Base-by-base conservation (phyloP, 805 yeast genomes). In the Candida cerambycidarum region DNA sequence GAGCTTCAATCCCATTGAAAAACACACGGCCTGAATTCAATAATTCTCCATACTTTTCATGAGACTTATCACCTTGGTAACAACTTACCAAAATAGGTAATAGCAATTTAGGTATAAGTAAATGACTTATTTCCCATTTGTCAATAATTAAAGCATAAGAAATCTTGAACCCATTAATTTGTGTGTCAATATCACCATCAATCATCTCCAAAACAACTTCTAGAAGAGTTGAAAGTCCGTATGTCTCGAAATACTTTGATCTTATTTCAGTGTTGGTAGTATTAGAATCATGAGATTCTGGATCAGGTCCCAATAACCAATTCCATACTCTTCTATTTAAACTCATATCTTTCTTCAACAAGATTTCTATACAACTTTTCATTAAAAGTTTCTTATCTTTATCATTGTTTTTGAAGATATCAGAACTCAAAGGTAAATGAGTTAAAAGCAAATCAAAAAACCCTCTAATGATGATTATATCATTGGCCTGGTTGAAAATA, bases 311-410 rank as follows among this genome's bases (percentile, higher is more conserved):
- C 21, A 92, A 62, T 6, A 93, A 66, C 95, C 97, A 93, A 45
- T 76, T 82, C 97, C 98, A 90, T 15, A 93, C 71, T 54, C 99
- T 76, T 62, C 99, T 75, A 61, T 93, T 93, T 45, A 93, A 73
- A 7, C 97, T 89, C 97, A 93, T 89, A 61, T 93, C 99, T 52
- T 82, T 83, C 34, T 84, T 79, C 33, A 89, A 66, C 2, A 93
- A 83, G 0, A 90, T 81, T 9, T 73, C 63, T 18, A 89, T 76
- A 29, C 89, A 83, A 8, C 80, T 70, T 62, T 83, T 67, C 13
- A 89, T 59, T 29, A 89, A 63, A 23, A 75, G 53, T 46, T 78
- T 75, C 37, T 77, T 74, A 53, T 89, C 96, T 5, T 70, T 64
- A 12, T 17, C 8, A 0, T 62, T 53, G 0, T 79, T 62, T 1